Base-by-base conservation (phyloP, 1,139 yeast species). In the Meyerozyma sp. region DNA sequence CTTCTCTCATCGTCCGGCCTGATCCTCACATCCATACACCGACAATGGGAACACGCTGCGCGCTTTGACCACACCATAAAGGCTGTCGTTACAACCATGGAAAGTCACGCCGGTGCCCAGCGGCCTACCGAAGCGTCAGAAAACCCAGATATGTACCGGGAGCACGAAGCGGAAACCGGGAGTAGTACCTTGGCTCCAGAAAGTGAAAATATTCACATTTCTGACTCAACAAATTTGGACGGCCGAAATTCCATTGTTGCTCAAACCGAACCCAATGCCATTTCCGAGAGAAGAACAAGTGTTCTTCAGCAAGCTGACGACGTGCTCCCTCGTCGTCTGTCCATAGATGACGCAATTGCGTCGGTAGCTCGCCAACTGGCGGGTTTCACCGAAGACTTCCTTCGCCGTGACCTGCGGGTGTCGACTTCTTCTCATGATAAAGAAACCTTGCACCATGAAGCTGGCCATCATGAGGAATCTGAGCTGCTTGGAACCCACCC, bases 201-300 rank as follows among this genome's bases (percentile, higher is more conserved):
- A 27, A 10, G 13, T 27, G 29, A n/a, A 4, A 11, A 10, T 27
- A n/a, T 4, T 10, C 13, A 27, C 29, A 27, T 3, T 27, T 6
- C 13, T 27, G 13, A 5, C 13, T n/a, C 29, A n/a, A 10, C 29
- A 6, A 10, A 11, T 10, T n/a, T 27, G 29, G 13, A 27, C 11
- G 29, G 13, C 13, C 29, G 7, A 27, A 27, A 10, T 10, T 27
- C 29, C 11, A n/a, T 30, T 11, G 34, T 30, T 13, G 20, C 34
- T 30, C 34, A 8, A 13, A 9, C 34, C 16, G 34, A 13, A 8
- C 16, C n/a, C 14, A 30, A 14, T 13, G 16, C 34, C 14, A 5
- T 13, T 13, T 48, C 49, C 41, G 37, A 34, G 16, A 18, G 37
- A 34, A 34, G 37, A 34, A 34, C 37, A 23, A 34, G 37, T 13